Evolutionary conservation across 371 early-diverging fungal genomes (phyloP), one percentile per base, ranked within the genome.

Genomic region (Zopfochytrium polystomum): DNA sequence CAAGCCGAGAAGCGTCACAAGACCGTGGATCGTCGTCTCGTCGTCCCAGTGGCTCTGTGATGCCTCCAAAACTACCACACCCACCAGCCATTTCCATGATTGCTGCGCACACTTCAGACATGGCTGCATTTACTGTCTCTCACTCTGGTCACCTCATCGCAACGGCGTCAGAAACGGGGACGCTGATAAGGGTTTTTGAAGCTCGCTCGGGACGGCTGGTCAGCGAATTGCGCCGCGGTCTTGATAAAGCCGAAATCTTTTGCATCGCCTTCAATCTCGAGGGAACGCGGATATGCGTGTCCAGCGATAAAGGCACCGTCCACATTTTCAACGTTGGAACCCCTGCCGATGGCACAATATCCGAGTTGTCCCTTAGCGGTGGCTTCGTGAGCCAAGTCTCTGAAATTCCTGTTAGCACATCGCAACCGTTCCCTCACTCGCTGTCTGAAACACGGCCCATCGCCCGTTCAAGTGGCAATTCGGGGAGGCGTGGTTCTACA

Each of bases 261-360:
- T 79, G 86, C 48, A 87, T 96, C 35, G 89, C 90, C 18, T 95
- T 96, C 68, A 89, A 88, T 60, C 72, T 78, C 35, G 89, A 88
- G 55, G 84, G 84, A 6, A 87, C 88, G 0, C 75, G 90, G 31
- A 72, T 94, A 20, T 87, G 88, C 65, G 92, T 91, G 5, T 86
- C 92, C 3, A 90, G 90, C 0, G 95, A 95, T 72, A 93, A 95
- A 63, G 91, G 91, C 18, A 96, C 96, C 1, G 86, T 95, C 6
- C 96, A 96, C 67, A 76, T 96, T 1, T 96, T 96, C 64, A 89
- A 91, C 56, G 80, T 96, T n/a, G 88, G 85, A 54, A 34, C 42
- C 80, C 56, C 43, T 68, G 52, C 33, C 25, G n/a, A 0, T 48
- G 15, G 15, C 1, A 18, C 20, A 18, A 42, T 42, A 0, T 43